These are phyloP conservation scores for Breviolum minutum DNA, from an alignment of 73 alveolate genomes.

Conservation along the genomic window DNA sequence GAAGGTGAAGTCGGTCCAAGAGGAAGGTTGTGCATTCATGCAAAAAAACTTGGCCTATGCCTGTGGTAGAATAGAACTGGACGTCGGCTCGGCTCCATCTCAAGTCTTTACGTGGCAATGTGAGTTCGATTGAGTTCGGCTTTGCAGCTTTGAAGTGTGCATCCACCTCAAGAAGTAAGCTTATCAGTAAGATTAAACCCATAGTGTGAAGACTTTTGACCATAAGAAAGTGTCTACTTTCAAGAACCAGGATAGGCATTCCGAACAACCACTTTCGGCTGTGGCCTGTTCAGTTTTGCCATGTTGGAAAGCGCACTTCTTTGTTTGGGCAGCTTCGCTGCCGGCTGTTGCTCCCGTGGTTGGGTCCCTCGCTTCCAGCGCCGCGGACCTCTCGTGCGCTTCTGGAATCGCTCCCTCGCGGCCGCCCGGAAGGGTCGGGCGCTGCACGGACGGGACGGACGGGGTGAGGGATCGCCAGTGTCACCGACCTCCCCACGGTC, in stretches of 20 bases:
- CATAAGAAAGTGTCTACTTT: not conserved
- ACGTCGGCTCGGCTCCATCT: no score
- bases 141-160: no score
- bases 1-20: no score
- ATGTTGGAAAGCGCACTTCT: constrained; percentile 7
- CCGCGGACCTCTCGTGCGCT: no score
- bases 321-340: constrained; percentile 62
- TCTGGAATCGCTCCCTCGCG: not conserved
- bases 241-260: not conserved
- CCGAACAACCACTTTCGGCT: not conserved
- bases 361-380: not conserved
- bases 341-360: constrained; percentile 63
- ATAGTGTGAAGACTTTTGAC: not conserved
- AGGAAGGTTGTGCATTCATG: no score
- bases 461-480: not conserved
- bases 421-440: constrained; percentile 83
- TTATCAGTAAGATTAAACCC: no score
- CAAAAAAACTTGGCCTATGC: no score
- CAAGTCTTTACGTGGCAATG: no score
- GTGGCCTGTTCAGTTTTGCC: not conserved
- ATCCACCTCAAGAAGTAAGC: not conserved
- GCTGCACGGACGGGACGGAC: constrained; percentile 10
- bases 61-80: no score
- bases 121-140: no score
- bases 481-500: constrained; percentile 25